phyloP scores from a whole-genome alignment of 192 early-diverging fungal species.

The Phlyctochytrium bullatum region DNA sequence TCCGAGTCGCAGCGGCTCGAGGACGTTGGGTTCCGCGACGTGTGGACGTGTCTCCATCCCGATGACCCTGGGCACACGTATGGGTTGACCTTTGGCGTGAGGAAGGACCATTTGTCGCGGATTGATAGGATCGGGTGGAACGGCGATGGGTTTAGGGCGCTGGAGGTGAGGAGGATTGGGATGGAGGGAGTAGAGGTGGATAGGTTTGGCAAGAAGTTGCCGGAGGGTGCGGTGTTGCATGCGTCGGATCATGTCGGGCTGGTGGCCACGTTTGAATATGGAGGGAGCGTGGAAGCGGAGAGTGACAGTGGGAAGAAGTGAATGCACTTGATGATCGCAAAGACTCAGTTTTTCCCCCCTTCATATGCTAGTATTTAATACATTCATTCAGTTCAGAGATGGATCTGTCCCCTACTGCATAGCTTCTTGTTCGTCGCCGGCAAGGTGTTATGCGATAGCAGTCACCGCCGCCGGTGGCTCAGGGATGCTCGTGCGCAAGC shows the following conservation, averaged over 20 bases:
- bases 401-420: no score
- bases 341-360: no score
- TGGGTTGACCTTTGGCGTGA: neutral
- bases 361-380: no score
- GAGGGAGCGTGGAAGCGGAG: no score
- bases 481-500: no score
- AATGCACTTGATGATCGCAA: no score
- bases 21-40: neutral
- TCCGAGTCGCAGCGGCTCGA: neutral
- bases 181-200: neutral
- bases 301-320: no score
- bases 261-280: neutral
- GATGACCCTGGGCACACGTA: neutral
- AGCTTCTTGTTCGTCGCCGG: no score
- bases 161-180: neutral
- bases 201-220: neutral
- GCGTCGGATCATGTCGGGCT: neutral
- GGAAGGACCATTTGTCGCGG: neutral
- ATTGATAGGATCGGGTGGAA: neutral
- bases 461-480: no score
- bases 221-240: neutral
- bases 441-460: no score
- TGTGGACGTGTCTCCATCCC: neutral
- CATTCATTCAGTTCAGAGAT: no score
- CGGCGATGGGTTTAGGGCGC: neutral